Conservation (phyloP, 1,139 yeast species). For the Yamadazyma jaroonii region DNA sequence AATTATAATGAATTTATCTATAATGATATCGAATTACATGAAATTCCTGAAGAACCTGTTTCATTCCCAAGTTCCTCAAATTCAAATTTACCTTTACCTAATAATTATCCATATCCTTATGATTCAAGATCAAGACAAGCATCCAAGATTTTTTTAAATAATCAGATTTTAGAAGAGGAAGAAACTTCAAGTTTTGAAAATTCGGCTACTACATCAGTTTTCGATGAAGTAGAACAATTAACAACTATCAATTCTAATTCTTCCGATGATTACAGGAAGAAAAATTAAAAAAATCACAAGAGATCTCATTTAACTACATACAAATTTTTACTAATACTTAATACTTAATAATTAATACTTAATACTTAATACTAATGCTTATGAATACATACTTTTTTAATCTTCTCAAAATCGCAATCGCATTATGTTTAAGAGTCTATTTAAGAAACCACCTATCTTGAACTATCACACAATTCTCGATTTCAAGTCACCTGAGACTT, state of each 20-base stretch:
- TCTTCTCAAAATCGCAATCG: not conserved
- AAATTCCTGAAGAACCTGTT: slow-evolving; percentile 3
- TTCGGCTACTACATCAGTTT: slow-evolving; percentile 42
- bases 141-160: slow-evolving; percentile 22
- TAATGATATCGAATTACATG: slow-evolving; percentile 7
- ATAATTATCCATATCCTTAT: slow-evolving; percentile 16
- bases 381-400: not conserved
- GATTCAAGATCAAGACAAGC: slow-evolving; percentile 37
- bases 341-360: slow-evolving; percentile 1
- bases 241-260: slow-evolving; percentile 15
- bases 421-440: slow-evolving; percentile 2
- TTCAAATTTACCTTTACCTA: not conserved
- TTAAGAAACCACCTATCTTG: slow-evolving; percentile 3
- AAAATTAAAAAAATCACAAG: too few species aligned
- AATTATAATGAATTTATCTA: slow-evolving; percentile 14
- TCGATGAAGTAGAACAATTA: slow-evolving; percentile 25
- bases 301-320: too few species aligned
- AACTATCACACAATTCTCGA: slow-evolving; percentile 50
- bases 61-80: not conserved
- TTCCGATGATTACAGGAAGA: slow-evolving; percentile 14
- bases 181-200: slow-evolving; percentile 33
- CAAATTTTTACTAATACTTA: not conserved
- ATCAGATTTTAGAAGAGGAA: slow-evolving; percentile 21
- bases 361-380: not conserved
- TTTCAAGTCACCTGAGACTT: slow-evolving; percentile 45